phyloP scores from a whole-genome alignment of 495 filamentous ascomycete genomes.

The Daldinia grandis region DNA sequence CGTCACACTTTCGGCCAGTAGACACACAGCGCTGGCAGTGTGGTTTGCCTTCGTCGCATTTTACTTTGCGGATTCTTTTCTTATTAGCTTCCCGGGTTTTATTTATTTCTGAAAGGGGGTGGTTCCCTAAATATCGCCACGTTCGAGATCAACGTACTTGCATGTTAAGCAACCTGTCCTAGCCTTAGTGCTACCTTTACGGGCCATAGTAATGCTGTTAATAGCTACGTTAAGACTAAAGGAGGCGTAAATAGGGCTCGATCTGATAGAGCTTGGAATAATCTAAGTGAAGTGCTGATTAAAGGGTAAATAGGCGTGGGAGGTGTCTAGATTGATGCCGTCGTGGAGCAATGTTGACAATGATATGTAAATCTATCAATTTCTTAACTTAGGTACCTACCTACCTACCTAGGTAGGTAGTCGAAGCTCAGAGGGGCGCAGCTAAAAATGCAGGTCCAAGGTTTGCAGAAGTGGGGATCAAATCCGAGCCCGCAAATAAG shows the following conservation, averaged over 20 bases:
- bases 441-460: conserved; percentile 1
- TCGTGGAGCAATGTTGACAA: not conserved
- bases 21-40: conserved; percentile 55
- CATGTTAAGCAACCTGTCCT: conserved; percentile 42
- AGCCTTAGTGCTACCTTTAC: conserved; percentile 42
- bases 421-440: conserved; percentile 12
- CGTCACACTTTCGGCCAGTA: conserved; percentile 60
- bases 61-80: conserved; percentile 59
- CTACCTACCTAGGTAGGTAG: not conserved
- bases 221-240: not conserved
- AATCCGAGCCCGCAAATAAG: conserved; percentile 29
- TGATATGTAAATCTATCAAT: not conserved
- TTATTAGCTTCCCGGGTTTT: not conserved
- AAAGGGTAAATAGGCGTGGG: not conserved
- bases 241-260: not conserved
- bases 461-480: conserved; percentile 13
- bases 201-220: conserved; percentile 22
- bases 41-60: conserved; percentile 63
- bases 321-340: not conserved
- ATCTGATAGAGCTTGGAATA: conserved; percentile 28
- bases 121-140: too few species aligned
- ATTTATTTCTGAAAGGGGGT: not conserved
- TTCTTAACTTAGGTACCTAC: too few species aligned
- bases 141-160: conserved; percentile 35
- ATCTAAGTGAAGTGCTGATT: not conserved